Evolutionary conservation across 1,284 basidiomycete species (phyloP).

Genomic region (Ganoderma resinaceum): DNA sequence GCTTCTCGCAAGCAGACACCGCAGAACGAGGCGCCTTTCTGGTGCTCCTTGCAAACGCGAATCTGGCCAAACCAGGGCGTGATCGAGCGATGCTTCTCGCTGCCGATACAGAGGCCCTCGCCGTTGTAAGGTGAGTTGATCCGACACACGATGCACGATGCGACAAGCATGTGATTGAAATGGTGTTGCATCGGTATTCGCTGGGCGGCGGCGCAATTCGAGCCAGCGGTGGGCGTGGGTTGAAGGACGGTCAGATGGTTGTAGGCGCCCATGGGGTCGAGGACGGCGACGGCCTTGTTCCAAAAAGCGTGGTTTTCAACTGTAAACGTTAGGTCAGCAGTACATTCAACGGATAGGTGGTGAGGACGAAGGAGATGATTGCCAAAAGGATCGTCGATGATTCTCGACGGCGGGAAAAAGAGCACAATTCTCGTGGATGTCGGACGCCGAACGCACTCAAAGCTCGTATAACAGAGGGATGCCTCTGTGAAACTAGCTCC

Average conservation of each 20-base stretch:
- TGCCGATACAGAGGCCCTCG: constrained; percentile 52
- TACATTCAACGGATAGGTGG: constrained; percentile 4
- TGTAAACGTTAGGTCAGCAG: constrained; percentile 26
- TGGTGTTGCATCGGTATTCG: constrained; percentile 50
- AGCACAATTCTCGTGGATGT: too few species aligned
- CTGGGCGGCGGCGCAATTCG: constrained; percentile 33
- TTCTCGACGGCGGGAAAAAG: neutral
- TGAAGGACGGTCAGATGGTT: constrained; percentile 42
- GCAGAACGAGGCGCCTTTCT: constrained; percentile 61
- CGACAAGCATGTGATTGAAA: constrained; percentile 48
- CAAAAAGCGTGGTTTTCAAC: constrained; percentile 69
- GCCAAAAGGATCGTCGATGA: too few species aligned
- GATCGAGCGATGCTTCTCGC: constrained; percentile 51
- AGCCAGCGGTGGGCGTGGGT: constrained; percentile 38
- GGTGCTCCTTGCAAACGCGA: constrained; percentile 69
- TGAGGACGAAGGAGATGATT: neutral
- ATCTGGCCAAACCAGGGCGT: constrained; percentile 54
- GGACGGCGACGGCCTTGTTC: constrained; percentile 57
- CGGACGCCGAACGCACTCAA: neutral
- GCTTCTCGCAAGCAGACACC: constrained; percentile 73
- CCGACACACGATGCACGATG: constrained; percentile 71
- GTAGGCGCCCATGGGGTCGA: constrained; percentile 59
- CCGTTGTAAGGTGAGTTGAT: constrained; percentile 61
- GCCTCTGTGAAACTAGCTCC: too few species aligned
- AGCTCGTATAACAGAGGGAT: too few species aligned